phyloP scores from a whole-genome alignment of 192 early-diverging fungal species.

The Coemansia sp. region DNA sequence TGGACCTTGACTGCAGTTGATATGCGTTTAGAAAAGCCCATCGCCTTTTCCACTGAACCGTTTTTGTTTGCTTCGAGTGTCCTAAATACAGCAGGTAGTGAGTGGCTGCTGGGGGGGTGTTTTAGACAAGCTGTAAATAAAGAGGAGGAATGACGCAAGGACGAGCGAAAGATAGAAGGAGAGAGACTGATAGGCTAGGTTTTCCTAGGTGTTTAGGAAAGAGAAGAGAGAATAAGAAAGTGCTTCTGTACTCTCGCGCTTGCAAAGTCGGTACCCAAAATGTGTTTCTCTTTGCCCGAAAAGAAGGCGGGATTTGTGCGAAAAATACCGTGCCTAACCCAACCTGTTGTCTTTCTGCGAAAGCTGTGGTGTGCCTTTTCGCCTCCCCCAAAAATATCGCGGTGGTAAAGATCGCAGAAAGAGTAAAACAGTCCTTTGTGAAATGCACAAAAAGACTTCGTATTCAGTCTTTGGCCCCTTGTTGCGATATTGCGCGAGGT shows the following conservation, averaged over 20 bases:
- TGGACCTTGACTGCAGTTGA: slow-evolving; percentile 40
- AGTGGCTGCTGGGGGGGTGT: neutral
- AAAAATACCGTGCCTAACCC: neutral
- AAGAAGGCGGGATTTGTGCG: slow-evolving; percentile 6
- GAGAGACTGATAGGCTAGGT: neutral
- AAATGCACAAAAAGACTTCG: slow-evolving; percentile 12
- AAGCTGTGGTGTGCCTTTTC: neutral
- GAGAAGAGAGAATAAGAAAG: neutral
- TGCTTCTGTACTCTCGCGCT: no score
- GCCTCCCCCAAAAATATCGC: slow-evolving; percentile 1
- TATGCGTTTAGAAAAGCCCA: slow-evolving; percentile 39
- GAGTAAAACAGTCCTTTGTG: slow-evolving; percentile 19
- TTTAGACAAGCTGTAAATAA: neutral
- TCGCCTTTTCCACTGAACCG: neutral
- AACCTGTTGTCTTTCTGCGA: slow-evolving; percentile 20
- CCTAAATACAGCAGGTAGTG: no score
- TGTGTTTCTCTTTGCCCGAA: slow-evolving; percentile 12
- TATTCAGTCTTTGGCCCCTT: slow-evolving; percentile 7
- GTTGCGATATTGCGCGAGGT: neutral
- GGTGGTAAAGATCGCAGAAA: slow-evolving; percentile 15
- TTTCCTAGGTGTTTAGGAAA: neutral
- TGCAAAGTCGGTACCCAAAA: slow-evolving; percentile 2
- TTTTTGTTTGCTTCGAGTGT: no score
- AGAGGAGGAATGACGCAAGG: neutral
- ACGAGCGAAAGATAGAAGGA: neutral